Conservation (phyloP, 2,329 filamentous ascomycete genomes). For the Intubia oerlemansii region DNA sequence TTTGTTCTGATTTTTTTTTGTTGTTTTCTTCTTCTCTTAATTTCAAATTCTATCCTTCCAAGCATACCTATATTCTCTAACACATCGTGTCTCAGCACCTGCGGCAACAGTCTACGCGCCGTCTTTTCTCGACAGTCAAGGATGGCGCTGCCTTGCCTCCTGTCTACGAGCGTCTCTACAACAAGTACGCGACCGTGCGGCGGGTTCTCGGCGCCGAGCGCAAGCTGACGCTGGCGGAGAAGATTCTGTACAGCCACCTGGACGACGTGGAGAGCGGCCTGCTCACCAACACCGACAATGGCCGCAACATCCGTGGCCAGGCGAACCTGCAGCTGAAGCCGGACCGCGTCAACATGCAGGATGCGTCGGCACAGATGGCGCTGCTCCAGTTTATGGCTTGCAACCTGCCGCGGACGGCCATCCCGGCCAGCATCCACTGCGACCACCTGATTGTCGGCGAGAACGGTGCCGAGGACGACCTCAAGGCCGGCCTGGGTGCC, state of each 20-base stretch:
- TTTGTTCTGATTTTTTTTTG: too few species aligned
- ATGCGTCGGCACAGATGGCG: conserved; percentile 96
- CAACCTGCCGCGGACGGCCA: conserved; percentile 68
- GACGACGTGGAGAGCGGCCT: conserved; percentile 78
- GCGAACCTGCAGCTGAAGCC: conserved; percentile 95
- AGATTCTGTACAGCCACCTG: conserved; percentile 93
- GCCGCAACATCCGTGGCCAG: conserved; percentile 60
- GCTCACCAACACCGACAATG: conserved; percentile 63
- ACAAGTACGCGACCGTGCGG: conserved; percentile 53
- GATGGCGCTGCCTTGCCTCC: conserved; percentile 29
- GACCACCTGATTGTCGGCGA: conserved; percentile 97
- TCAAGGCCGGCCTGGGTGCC: conserved; percentile 64
- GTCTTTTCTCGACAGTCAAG: conserved; percentile 16
- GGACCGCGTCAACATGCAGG: conserved; percentile 96
- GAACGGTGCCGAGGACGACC: conserved; percentile 68
- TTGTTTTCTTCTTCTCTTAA: too few species aligned
- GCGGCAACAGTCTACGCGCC: too few species aligned
- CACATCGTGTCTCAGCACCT: too few species aligned
- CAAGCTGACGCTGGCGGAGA: conserved; percentile 76
- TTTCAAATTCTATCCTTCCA: too few species aligned
- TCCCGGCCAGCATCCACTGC: conserved; percentile 94
- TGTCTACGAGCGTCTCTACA: conserved; percentile 64
- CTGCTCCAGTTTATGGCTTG: conserved; percentile 97
- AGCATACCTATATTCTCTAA: too few species aligned
- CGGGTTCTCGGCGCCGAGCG: conserved; percentile 41